Percentiles rank a stretch among this genome's conserved stretches.
Evolutionary conservation across 495 filamentous ascomycete genomes (phyloP).

Genomic region (Parmelia sp.): DNA sequence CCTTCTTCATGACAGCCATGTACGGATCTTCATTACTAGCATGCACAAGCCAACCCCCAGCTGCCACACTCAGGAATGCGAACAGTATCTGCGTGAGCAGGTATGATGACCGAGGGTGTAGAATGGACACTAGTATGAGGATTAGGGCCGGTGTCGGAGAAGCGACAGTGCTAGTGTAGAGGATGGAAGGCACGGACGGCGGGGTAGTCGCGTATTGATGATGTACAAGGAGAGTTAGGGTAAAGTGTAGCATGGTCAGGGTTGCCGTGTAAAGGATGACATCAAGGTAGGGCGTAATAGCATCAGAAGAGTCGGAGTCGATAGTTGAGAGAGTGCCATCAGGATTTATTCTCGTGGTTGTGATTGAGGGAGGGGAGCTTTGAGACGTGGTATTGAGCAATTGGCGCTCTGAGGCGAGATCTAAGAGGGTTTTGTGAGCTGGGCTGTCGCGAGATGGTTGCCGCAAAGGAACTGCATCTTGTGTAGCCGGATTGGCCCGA

Average conservation of each 20-base stretch:
- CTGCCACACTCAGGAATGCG: slow-evolving; percentile 44
- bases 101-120: slow-evolving; percentile 37
- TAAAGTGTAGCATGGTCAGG: slow-evolving; percentile 76
- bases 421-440: slow-evolving; percentile 42
- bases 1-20: slow-evolving; percentile 84
- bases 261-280: slow-evolving; percentile 52
- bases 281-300: slow-evolving; percentile 39
- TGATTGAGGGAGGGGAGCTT: slow-evolving; percentile 16
- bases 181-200: slow-evolving; percentile 52
- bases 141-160: slow-evolving; percentile 54
- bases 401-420: slow-evolving; percentile 46
- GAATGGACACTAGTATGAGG: slow-evolving; percentile 17
- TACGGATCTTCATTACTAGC: slow-evolving; percentile 75
- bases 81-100: slow-evolving; percentile 57
- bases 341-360: slow-evolving; percentile 22
- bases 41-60: slow-evolving; percentile 72
- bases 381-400: slow-evolving; percentile 23
- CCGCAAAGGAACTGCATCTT: slow-evolving; percentile 26
- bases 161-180: slow-evolving; percentile 31
- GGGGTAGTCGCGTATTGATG: slow-evolving; percentile 73
- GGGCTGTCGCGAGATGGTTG: slow-evolving; percentile 19
- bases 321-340: slow-evolving; percentile 25
- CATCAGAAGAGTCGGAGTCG: slow-evolving; percentile 4
- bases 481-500: slow-evolving; percentile 25
- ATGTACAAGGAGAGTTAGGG: slow-evolving; percentile 82